Percentiles rank a stretch among this genome's conserved stretches.
phyloP scores from a whole-genome alignment of 2,329 filamentous ascomycete species.

The Paecilomyces variotii region DNA sequence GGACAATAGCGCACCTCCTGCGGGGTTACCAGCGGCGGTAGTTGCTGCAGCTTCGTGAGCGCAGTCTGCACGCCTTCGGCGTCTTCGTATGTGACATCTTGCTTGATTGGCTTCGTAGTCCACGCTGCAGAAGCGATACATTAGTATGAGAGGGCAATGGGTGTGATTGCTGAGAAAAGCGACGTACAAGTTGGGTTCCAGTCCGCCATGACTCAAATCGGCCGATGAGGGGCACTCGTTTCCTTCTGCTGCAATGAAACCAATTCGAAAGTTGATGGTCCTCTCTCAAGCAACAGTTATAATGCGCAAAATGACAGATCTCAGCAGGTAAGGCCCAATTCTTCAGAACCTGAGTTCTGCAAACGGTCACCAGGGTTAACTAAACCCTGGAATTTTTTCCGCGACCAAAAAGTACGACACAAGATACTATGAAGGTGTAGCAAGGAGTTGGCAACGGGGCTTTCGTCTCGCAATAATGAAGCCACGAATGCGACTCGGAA shows the following conservation, averaged over 20 bases:
- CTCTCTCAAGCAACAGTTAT: neutral
- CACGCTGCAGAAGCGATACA: slow-evolving; percentile 22
- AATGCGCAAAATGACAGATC: neutral
- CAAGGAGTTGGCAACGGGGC: neutral
- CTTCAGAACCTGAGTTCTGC: neutral
- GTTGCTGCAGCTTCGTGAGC: slow-evolving; percentile 33
- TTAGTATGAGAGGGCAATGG: neutral
- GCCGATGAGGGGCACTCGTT: neutral
- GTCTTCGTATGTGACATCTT: slow-evolving; percentile 42
- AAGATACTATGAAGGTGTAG: neutral
- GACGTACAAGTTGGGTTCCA: slow-evolving; percentile 23
- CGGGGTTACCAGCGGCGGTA: slow-evolving; percentile 42
- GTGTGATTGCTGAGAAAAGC: neutral
- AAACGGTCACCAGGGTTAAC: neutral
- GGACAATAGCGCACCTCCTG: slow-evolving; percentile 26
- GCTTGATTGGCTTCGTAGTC: slow-evolving; percentile 38
- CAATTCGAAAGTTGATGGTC: neutral
- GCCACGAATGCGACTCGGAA: neutral
- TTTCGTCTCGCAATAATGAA: neutral
- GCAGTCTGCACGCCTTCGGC: slow-evolving; percentile 29
- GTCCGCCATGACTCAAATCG: slow-evolving; percentile 14
- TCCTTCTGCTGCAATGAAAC: neutral
- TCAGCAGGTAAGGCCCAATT: neutral
- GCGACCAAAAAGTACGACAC: neutral
- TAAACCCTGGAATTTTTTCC: neutral